Base-by-base conservation (phyloP, 2,329 filamentous ascomycete species). In the Alternaria angustiovoidea region DNA sequence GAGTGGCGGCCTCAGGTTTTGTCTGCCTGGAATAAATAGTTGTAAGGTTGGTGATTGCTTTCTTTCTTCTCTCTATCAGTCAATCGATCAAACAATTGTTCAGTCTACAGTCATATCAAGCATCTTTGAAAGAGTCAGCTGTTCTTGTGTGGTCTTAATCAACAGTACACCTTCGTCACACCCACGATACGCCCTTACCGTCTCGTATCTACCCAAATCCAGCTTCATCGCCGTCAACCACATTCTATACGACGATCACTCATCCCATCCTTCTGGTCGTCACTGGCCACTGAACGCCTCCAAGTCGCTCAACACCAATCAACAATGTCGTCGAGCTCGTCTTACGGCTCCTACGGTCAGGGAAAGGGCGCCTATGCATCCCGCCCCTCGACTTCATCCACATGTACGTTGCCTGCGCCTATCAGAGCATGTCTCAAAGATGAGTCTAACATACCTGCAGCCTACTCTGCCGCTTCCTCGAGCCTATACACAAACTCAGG, bases 1-100 rank as follows among this genome's bases (percentile, higher is more conserved):
- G 62, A 57, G 54, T 44, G 64, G 61, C 72, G 73, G 74, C 73
- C 74, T 76, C 73, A 74, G 68, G 67, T 62, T 36, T 7, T 63
- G 64, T 70, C 68, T 75, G 73, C 72, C 72, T 75, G 64, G 69
- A 60, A 57, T 75, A 51, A 57, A 75, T 75, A 75, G 70, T 71
- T 56, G 55, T 44, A 34, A 54, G 52, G 62, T 53, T 41, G 51
- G 51, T 57, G 24, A 20, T 51, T 41, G 42, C 20, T 49, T 43
- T 61, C 63, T 64, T 64, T 66, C 62, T 53, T 63, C 53, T 65
- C 61, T 42, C 55, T 20, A 44, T 43, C 55, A 53, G 34, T 34
- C 51, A 55, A 39, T 49, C 43, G 46, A 51, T 60, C 34, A 57
- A 42, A 57, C 30, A 49, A 24, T 42, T 14, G 20, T 42, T 16